Conservation (phyloP, 257 asterid genomes). For the Osmanthus fragrans region DNA sequence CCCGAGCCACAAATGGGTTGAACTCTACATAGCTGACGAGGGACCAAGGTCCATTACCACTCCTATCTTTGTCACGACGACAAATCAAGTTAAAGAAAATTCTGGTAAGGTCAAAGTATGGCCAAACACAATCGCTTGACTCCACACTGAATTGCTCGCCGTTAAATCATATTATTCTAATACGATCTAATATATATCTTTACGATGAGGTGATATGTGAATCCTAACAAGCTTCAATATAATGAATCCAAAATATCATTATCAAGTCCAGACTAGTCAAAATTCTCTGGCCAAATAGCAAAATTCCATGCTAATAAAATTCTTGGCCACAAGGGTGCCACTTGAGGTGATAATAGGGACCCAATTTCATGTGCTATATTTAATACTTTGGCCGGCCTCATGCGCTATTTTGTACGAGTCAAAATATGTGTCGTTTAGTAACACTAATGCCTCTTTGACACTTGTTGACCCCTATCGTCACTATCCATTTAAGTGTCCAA, state of each 20-base stretch:
- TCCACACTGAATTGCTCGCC: too few relatives aligned
- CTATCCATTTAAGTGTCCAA: neutral
- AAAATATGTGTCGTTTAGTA: neutral
- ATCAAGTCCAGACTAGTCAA: neutral
- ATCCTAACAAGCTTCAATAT: neutral
- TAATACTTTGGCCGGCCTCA: neutral
- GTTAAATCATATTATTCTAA: too few relatives aligned
- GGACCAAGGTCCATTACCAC: neutral
- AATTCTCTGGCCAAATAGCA: neutral
- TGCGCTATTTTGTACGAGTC: neutral
- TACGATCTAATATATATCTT: too few relatives aligned
- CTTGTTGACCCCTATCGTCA: neutral
- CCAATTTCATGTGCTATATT: constrained; percentile 2
- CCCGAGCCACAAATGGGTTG: too few relatives aligned
- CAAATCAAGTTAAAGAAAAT: neutral
- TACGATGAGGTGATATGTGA: neutral
- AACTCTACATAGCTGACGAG: neutral
- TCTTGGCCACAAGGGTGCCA: neutral
- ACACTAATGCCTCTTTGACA: neutral
- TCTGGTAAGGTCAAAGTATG: neutral
- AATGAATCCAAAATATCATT: neutral
- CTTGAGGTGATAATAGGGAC: neutral
- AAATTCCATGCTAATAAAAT: neutral
- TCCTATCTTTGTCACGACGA: too few relatives aligned
- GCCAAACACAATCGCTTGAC: too few relatives aligned